Conservation (phyloP, 1,284 basidiomycete species). For the Trametes polyzona region DNA sequence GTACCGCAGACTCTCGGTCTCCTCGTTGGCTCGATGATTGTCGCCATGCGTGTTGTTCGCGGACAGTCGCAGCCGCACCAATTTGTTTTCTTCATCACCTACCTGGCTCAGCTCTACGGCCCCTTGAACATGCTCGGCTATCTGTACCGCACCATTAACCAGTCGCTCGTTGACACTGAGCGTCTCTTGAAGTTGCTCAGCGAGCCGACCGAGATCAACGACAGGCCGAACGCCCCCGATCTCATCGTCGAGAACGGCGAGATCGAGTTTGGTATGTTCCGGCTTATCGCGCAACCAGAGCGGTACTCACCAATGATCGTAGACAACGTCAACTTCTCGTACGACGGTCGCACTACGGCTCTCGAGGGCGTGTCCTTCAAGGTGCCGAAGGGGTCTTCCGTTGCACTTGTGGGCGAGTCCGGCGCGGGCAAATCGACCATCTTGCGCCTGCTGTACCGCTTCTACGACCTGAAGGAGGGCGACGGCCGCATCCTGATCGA, state of each 20-base stretch:
- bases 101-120: conserved; percentile 77
- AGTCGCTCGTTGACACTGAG: conserved; percentile 81
- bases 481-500: conserved; percentile 79
- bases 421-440: conserved; percentile 85
- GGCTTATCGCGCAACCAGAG: too few species aligned
- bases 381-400: conserved; percentile 78
- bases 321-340: conserved; percentile 85
- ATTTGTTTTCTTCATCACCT: conserved; percentile 82
- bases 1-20: conserved; percentile 67
- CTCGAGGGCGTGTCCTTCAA: conserved; percentile 83
- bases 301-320: conserved; percentile 4
- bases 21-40: conserved; percentile 77
- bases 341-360: conserved; percentile 76
- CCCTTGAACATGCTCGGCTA: conserved; percentile 77
- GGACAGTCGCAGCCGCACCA: conserved; percentile 53
- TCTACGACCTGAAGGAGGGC: conserved; percentile 84
- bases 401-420: conserved; percentile 83
- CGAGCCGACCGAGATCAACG: conserved; percentile 82
- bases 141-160: conserved; percentile 75
- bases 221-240: conserved; percentile 76
- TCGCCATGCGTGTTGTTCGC: conserved; percentile 65
- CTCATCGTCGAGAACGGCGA: conserved; percentile 75
- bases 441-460: conserved; percentile 82
- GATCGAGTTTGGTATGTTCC: conserved; percentile 80
- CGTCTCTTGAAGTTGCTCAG: conserved; percentile 74